Conservation (phyloP, 352 stramenopile genomes). For the Thraustochytrium sp. region DNA sequence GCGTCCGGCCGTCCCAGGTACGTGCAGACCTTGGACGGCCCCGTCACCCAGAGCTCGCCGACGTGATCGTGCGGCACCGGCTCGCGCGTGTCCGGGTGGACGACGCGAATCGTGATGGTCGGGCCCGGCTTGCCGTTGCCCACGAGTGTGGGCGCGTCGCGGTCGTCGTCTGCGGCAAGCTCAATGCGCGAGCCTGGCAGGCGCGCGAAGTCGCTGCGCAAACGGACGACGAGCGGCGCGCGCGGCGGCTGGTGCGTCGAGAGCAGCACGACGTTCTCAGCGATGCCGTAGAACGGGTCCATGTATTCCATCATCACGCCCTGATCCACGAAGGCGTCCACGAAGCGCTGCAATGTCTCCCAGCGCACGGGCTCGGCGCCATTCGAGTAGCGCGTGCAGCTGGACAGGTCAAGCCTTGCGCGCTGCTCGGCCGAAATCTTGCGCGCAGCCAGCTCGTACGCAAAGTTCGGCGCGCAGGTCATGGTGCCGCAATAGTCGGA, state of each 20-base stretch:
- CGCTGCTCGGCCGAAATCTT: slow-evolving; percentile 63
- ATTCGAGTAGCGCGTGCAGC: slow-evolving; percentile 93
- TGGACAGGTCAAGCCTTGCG: slow-evolving; percentile 75
- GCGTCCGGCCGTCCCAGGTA: slow-evolving; percentile 80
- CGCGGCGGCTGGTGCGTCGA: slow-evolving; percentile 79
- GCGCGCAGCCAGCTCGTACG: slow-evolving; percentile 85
- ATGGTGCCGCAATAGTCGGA: slow-evolving; percentile 82
- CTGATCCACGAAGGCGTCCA: slow-evolving; percentile 74
- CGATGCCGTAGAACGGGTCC: slow-evolving; percentile 95
- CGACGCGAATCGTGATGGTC: slow-evolving; percentile 84
- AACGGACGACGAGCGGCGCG: slow-evolving; percentile 68
- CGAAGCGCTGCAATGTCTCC: slow-evolving; percentile 72
- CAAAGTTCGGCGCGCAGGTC: slow-evolving; percentile 96
- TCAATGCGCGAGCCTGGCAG: slow-evolving; percentile 56
- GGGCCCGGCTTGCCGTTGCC: slow-evolving; percentile 78
- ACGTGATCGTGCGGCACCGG: slow-evolving; percentile 57
- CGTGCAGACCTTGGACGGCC: slow-evolving; percentile 77
- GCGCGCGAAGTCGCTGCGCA: slow-evolving; percentile 75
- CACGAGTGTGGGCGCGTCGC: slow-evolving; percentile 53
- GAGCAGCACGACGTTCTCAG: slow-evolving; percentile 97
- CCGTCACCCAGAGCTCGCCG: slow-evolving; percentile 76
- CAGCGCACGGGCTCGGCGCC: slow-evolving; percentile 93
- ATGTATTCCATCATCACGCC: slow-evolving; percentile 77
- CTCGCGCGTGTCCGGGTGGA: slow-evolving; percentile 59
- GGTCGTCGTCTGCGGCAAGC: slow-evolving; percentile 44